phyloP scores from a whole-genome alignment of 2,329 filamentous ascomycete species.

The Ophiostoma triangulosporum region DNA sequence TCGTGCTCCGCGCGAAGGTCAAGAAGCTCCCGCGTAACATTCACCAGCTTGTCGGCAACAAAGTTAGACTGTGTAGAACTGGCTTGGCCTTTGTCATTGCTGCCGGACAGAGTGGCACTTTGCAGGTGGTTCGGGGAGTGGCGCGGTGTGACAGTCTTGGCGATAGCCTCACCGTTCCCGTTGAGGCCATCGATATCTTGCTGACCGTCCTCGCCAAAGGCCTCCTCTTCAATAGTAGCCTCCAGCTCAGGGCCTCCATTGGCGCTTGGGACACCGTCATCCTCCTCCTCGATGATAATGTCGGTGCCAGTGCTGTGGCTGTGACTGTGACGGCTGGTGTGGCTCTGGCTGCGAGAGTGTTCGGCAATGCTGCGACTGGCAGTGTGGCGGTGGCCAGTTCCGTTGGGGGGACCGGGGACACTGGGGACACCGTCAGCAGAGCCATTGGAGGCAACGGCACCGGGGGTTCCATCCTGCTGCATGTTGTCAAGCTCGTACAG shows the following conservation, averaged over 20 bases:
- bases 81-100: conserved; percentile 29
- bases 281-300: conserved; percentile 40
- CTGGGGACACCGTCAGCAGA: conserved; percentile 5
- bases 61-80: conserved; percentile 73
- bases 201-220: conserved; percentile 10
- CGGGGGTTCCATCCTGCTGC: conserved; percentile 30
- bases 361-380: conserved; percentile 29
- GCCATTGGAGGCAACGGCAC: not conserved
- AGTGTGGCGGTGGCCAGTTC: conserved; percentile 30
- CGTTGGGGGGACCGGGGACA: conserved; percentile 20
- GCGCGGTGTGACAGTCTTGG: conserved; percentile 14
- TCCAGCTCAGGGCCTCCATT: conserved; percentile 6
- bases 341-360: conserved; percentile 41
- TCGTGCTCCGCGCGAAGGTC: conserved; percentile 88
- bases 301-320: conserved; percentile 26
- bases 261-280: conserved; percentile 18
- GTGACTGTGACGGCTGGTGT: conserved; percentile 39
- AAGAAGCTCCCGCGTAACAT: conserved; percentile 79
- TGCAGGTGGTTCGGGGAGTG: conserved; percentile 10
- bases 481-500: conserved; percentile 79
- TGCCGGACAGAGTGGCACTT: not conserved
- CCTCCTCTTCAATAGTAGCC: conserved; percentile 16
- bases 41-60: conserved; percentile 85
- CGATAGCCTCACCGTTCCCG: conserved; percentile 22
- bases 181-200: conserved; percentile 1